Evolutionary conservation across 176 grass and related monocot genomes (phyloP).

Genomic region (barley (Hordeum vulgare)): MorexV3_pseudomolecules_assembly NC_058523.1:87351267-87351766

Average conservation of each 20-base stretch:
- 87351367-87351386: conserved; percentile 56
- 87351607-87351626: conserved; percentile 41
- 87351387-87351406: conserved; percentile 64
- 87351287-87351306: conserved; percentile 49
- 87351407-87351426: conserved; percentile 48
- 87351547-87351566: conserved; percentile 66
- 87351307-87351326: conserved; percentile 61
- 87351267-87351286: neutral
- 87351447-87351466: neutral
- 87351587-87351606: conserved; percentile 71
- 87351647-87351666: conserved; percentile 53
- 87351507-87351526: conserved; percentile 51
- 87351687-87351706: neutral
- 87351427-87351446: neutral
- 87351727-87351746: neutral
- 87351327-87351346: conserved; percentile 69
- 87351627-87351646: conserved; percentile 49
- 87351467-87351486: neutral
- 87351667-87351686: conserved; percentile 21
- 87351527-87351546: conserved; percentile 37
- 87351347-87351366: conserved; percentile 56
- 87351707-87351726: neutral
- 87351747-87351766: neutral
- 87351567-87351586: conserved; percentile 51
- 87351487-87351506: conserved; percentile 47